phyloP scores from a whole-genome alignment of 352 stramenopile genomes.

The Globisporangium paddicum region DNA sequence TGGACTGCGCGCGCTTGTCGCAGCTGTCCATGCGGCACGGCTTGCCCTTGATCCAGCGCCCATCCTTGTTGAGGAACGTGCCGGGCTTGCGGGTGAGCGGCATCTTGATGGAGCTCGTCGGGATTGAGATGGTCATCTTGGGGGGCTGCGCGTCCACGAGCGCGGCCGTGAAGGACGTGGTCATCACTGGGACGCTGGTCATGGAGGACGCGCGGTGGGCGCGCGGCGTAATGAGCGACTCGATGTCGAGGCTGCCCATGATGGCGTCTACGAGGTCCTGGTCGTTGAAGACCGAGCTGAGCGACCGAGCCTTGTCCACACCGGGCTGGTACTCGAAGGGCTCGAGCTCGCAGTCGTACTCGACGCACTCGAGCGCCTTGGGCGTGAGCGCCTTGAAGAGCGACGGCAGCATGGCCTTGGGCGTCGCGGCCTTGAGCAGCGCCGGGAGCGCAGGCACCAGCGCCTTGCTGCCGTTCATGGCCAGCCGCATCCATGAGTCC shows the following conservation, averaged over 20 bases:
- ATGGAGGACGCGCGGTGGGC: slow-evolving; percentile 6
- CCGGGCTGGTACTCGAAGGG: slow-evolving; percentile 56
- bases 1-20: slow-evolving; percentile 78
- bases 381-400: slow-evolving; percentile 8
- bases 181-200: not conserved
- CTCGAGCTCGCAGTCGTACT: slow-evolving; percentile 50
- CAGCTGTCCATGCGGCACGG: slow-evolving; percentile 65
- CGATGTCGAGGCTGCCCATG: slow-evolving; percentile 64
- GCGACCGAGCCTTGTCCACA: slow-evolving; percentile 30
- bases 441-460: slow-evolving; percentile 13
- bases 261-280: slow-evolving; percentile 76
- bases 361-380: slow-evolving; percentile 8
- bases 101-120: slow-evolving; percentile 19
- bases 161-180: slow-evolving; percentile 16
- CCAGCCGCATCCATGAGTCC: slow-evolving; percentile 15
- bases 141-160: slow-evolving; percentile 17
- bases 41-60: slow-evolving; percentile 87
- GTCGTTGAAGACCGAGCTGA: slow-evolving; percentile 75
- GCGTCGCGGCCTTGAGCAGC: slow-evolving; percentile 6
- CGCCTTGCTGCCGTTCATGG: slow-evolving; percentile 21
- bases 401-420: slow-evolving; percentile 16
- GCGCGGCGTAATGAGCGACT: slow-evolving; percentile 22
- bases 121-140: slow-evolving; percentile 21
- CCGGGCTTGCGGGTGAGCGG: slow-evolving; percentile 62
- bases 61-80: slow-evolving; percentile 87